Percentiles rank a stretch among this genome's conserved stretches.
Conservation (phyloP, 2,329 filamentous ascomycete genomes). For the Cyanodermella asteris region DNA sequence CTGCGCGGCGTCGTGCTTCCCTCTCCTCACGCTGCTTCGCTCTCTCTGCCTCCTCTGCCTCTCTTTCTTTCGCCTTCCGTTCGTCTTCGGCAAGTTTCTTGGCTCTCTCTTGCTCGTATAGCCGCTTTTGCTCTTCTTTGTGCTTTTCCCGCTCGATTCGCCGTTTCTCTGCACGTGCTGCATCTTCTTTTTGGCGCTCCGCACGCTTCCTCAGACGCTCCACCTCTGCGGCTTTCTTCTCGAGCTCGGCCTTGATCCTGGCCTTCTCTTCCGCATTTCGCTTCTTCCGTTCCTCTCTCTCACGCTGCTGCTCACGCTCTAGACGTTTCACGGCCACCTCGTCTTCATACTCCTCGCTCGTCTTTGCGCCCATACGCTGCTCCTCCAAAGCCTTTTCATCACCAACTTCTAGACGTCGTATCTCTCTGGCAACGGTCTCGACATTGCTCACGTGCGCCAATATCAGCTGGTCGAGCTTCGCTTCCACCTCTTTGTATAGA, state of each 20-base stretch:
- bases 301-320: slow-evolving; percentile 27
- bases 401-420: slow-evolving; percentile 36
- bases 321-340: slow-evolving; percentile 30
- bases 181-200: slow-evolving; percentile 26
- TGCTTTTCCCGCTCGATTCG: slow-evolving; percentile 27
- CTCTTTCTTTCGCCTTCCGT: slow-evolving; percentile 20
- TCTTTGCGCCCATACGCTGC: slow-evolving; percentile 31
- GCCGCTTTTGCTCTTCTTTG: slow-evolving; percentile 29
- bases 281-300: slow-evolving; percentile 25
- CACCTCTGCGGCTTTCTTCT: slow-evolving; percentile 21
- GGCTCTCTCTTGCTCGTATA: slow-evolving; percentile 32
- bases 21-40: slow-evolving; percentile 16
- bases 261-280: slow-evolving; percentile 28
- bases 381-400: slow-evolving; percentile 32
- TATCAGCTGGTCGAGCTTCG: slow-evolving; percentile 31
- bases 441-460: slow-evolving; percentile 31
- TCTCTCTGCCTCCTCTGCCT: slow-evolving; percentile 24
- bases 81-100: slow-evolving; percentile 28
- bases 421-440: slow-evolving; percentile 31
- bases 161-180: slow-evolving; percentile 24
- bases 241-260: slow-evolving; percentile 21
- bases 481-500: slow-evolving; percentile 36
- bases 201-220: slow-evolving; percentile 22
- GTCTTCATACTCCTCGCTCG: slow-evolving; percentile 35
- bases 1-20: slow-evolving; percentile 12